Evolutionary conservation across 2,329 filamentous ascomycete genomes (phyloP), one percentile per base, ranked within the genome.

Genomic region (Penicillium sp.): DNA sequence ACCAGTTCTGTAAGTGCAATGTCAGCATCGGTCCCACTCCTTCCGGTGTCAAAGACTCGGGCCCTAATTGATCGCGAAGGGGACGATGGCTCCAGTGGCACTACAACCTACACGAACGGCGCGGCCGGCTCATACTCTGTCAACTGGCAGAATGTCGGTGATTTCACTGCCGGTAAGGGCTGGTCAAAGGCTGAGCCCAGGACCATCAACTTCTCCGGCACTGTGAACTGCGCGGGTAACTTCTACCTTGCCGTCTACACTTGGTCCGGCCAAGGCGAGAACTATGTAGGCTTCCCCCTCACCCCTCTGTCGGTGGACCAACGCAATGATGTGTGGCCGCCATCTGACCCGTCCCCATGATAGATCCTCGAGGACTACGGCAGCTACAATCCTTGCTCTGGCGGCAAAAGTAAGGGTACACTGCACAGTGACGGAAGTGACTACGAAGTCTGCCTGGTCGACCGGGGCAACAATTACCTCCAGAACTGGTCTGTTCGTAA

Each of bases 331-430:
- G 34, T 43, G 32, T 33, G 13, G 26, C 18, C 35, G 41, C 32
- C 25, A 43, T 34, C 41, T 43, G 24, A 43, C 18, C 18, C 18
- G n/a, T n/a, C 32, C 5, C 29, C 18, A 35, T n/a, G 13, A 35
- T 43, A 43, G 41, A 43, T 43, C 35, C 41, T 43, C 41, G 41
- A 43, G 32, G 24, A 43, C 41, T 43, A 43, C 41, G 41, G 41
- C 32, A 43, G n/a, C 41, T 43, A 43, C 41, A 43, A 43, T 5
- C 41, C 41, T 29, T 43, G 41, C 18, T 43, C 41, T 43, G 41
- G n/a, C 13, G 41, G 41, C 24, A 43, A 28, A 12, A 28, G 5
- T 29, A 43, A 43, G 41, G 41, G 41, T 29, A 43, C 11, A 34
- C 41, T 43, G 12, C n/a, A 27, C 32, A 43, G 41, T 11, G 41